A percentile compares a stretch with the other conserved stretches of the same genome.
Conservation (phyloP, 2,329 filamentous ascomycete genomes). For the Tolypocladium ovalisporum region DNA sequence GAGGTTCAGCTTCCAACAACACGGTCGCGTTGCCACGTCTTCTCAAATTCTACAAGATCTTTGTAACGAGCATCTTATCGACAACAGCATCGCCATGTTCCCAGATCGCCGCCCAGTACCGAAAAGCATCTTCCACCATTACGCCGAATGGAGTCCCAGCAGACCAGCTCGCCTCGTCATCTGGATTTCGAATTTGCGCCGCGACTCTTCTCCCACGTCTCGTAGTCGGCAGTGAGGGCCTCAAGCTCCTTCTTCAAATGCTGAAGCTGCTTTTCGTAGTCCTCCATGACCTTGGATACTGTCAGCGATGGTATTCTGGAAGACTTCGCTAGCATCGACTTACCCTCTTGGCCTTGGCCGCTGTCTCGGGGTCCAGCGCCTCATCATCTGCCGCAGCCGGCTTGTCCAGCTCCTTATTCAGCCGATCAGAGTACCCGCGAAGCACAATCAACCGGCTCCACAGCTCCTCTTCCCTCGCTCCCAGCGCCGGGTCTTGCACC, state of each 20-base stretch:
- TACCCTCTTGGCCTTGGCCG: slow-evolving; percentile 66
- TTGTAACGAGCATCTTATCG: background rate
- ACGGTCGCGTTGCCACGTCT: background rate
- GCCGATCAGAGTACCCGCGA: slow-evolving; percentile 58
- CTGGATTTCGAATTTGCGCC: slow-evolving; percentile 25
- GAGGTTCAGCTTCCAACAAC: background rate
- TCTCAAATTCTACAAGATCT: background rate
- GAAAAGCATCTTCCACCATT: background rate
- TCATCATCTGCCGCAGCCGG: slow-evolving; percentile 45
- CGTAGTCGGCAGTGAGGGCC: slow-evolving; percentile 46
- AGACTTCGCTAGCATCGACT: slow-evolving; percentile 10
- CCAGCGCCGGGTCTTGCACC: slow-evolving; percentile 64
- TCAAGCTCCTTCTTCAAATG: slow-evolving; percentile 66
- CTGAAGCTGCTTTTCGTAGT: slow-evolving; percentile 70
- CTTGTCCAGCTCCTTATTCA: slow-evolving; percentile 66
- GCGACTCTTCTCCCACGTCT: slow-evolving; percentile 42
- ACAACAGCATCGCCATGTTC: background rate
- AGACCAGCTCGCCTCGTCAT: slow-evolving; percentile 6
- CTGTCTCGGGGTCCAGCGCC: slow-evolving; percentile 56
- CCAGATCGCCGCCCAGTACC: background rate
- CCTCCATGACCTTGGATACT: slow-evolving; percentile 54
- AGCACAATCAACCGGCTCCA: slow-evolving; percentile 74
- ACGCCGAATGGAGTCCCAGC: background rate
- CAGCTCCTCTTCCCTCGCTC: slow-evolving; percentile 70
- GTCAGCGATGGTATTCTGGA: slow-evolving; percentile 5